phyloP scores from a whole-genome alignment of 805 yeast species.

The Myxozyma kluyveri region DNA sequence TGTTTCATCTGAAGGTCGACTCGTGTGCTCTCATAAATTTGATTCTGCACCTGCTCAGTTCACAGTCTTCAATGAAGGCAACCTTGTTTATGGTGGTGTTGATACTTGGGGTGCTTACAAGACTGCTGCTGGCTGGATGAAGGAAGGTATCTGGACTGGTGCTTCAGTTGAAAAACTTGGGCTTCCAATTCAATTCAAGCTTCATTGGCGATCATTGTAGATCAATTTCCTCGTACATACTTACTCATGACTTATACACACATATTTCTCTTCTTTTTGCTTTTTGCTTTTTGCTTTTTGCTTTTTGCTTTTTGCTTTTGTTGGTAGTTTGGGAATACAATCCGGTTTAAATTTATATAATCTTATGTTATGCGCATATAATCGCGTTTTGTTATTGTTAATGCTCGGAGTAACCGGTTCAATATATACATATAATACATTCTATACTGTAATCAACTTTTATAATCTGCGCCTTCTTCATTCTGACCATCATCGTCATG shows the following conservation, averaged over 20 bases:
- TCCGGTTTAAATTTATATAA: no score
- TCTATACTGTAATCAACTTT: neutral
- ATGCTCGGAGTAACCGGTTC: no score
- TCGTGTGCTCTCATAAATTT: conserved; percentile 20
- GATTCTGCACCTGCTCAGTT: conserved; percentile 15
- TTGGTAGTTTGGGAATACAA: no score
- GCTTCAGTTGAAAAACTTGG: conserved; percentile 1
- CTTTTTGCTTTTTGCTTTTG: neutral
- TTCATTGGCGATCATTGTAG: conserved; percentile 19
- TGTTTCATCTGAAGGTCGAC: conserved; percentile 10
- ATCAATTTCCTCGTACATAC: no score
- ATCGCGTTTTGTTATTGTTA: no score
- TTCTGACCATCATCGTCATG: neutral
- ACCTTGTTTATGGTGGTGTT: conserved; percentile 18
- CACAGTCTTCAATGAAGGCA: conserved; percentile 16
- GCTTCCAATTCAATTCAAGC: conserved; percentile 17
- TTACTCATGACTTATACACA: neutral
- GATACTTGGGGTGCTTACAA: conserved; percentile 16
- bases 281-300: neutral
- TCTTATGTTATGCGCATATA: no score
- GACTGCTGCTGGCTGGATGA: conserved; percentile 22
- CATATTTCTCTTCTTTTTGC: neutral
- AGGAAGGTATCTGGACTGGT: conserved; percentile 25
- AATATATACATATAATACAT: no score
- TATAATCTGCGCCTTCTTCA: neutral